Evolutionary conservation across 768 basidiomycete species (phyloP), one percentile per base, ranked within the genome.

Genomic region (Pleurotus giganteus): DNA sequence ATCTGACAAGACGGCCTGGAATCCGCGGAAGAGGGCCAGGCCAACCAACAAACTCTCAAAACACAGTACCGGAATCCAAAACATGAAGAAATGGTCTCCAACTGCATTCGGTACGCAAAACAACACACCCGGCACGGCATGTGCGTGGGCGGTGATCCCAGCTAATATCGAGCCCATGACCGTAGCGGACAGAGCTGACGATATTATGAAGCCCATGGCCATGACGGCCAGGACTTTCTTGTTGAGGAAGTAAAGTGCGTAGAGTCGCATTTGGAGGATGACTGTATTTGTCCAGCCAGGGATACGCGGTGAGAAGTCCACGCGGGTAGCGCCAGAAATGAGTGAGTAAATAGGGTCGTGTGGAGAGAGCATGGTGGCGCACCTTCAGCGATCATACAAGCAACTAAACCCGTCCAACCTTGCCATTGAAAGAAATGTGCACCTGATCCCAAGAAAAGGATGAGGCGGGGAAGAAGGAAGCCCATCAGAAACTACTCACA

Each of bases 191-290:
- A 72, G 62, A 1, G 72, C 63, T 3, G 74, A 65, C 13, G 75
- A 68, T 7, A 64, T 46, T 9, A 81, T 50, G 59, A 80, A 84
- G 12, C 67, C 67, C 17, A 61, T 47, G 4, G 69, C 64, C 77
- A 82, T 81, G 17, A 80, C 52, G 3, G 65, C 65, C 3, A 86
- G 72, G 15, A 85, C 63, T 50, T 69, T 75, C 60, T 77, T 81
- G 66, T 81, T 73, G 21, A 81, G 62, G 46, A 75, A 77, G 63
- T 83, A 85, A 57, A 86, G 67, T 1, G 83, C 84, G 64, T 83
- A 84, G n/a, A 86, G 64, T 26, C 84, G 79, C 67, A 83, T 78
- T 67, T 83, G 83, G 13, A 85, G 71, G 57, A 84, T 83, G 36
- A 78, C 83, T 84, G 39, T 8, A 24, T 23, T n/a, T 13, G 26